These are phyloP conservation scores for Ogataea nakhonphanomensis DNA, from an alignment of 805 yeast genomes.

Conservation along the genomic window DNA sequence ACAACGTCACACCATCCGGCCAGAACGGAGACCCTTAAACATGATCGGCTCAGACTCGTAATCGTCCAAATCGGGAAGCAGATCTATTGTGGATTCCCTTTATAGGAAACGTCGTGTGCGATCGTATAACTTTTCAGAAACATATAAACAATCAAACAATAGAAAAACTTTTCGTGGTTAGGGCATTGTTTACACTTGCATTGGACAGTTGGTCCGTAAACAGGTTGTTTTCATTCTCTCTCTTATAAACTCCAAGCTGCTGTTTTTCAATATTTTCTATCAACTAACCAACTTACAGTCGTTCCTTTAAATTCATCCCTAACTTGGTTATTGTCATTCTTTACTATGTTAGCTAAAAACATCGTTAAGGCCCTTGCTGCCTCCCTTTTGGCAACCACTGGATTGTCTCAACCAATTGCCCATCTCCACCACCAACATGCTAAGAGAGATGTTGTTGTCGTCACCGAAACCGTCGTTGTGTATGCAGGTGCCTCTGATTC, in stretches of 20 bases:
- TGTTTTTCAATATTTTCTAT: slow-evolving; percentile 3
- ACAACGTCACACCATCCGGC: not conserved
- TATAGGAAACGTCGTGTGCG: slow-evolving; percentile 8
- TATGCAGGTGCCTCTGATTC: slow-evolving; percentile 38
- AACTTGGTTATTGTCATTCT: slow-evolving; percentile 11
- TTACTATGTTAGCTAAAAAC: slow-evolving; percentile 27
- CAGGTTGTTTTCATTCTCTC: slow-evolving; percentile 9
- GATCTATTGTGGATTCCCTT: slow-evolving; percentile 2
- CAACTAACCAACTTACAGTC: slow-evolving; percentile 19
- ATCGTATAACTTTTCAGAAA: not conserved
- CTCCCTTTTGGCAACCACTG: slow-evolving; percentile 48
- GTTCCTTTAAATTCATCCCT: slow-evolving; percentile 13
- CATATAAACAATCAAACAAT: slow-evolving; percentile 9
- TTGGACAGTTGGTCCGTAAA: not conserved
- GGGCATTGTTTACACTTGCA: slow-evolving; percentile 6
- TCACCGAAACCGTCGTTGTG: slow-evolving; percentile 47
- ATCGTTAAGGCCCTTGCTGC: slow-evolving; percentile 43
- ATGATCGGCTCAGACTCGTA: not conserved
- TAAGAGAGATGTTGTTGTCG: slow-evolving; percentile 51
- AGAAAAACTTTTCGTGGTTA: slow-evolving; percentile 2
- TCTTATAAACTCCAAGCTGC: slow-evolving; percentile 5
- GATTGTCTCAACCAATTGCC: slow-evolving; percentile 56
- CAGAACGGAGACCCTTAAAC: not conserved
- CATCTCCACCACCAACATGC: slow-evolving; percentile 60
- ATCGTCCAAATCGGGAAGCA: slow-evolving; percentile 2